These are phyloP conservation scores for Akebia trifoliata DNA, from an alignment of 164 flowering plant species.

Conservation along the genomic window DNA sequence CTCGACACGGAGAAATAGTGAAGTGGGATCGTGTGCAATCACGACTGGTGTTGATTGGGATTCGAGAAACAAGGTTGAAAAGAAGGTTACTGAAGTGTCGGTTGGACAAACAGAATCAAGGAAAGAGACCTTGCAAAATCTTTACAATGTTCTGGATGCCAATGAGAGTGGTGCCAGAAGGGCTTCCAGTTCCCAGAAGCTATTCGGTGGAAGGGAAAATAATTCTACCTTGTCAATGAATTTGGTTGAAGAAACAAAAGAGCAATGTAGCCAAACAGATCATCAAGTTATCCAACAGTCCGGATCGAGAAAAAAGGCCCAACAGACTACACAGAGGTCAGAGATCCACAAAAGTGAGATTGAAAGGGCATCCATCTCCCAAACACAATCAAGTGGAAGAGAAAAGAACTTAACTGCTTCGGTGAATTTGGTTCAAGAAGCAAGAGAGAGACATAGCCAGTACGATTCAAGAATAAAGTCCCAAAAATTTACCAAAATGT, in stretches of 20 bases:
- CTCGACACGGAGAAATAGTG: conserved; percentile 12
- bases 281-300: conserved; percentile 12
- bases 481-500: conserved; percentile 17
- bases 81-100: conserved; percentile 35
- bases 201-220: conserved; percentile 18
- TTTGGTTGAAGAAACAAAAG: conserved; percentile 23
- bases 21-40: conserved; percentile 3
- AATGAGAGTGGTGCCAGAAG: conserved; percentile 17
- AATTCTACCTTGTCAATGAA: conserved; percentile 12
- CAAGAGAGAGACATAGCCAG: conserved; percentile 17
- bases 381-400: conserved; percentile 19
- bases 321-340: conserved; percentile 14
- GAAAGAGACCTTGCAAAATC: conserved; percentile 17
- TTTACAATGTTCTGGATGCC: conserved; percentile 14
- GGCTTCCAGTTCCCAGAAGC: conserved; percentile 23
- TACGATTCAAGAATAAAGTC: conserved; percentile 20
- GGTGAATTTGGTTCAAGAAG: conserved; percentile 18
- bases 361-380: conserved; percentile 22
- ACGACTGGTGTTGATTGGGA: conserved; percentile 29
- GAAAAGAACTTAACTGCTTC: conserved; percentile 22
- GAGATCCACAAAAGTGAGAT: conserved; percentile 16
- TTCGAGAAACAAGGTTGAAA: conserved; percentile 45
- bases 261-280: conserved; percentile 20
- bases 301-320: conserved; percentile 24
- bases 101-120: conserved; percentile 23